These are phyloP conservation scores for Viola pubescens DNA, from an alignment of 441 rosid genomes.

Conservation along the genomic window DNA sequence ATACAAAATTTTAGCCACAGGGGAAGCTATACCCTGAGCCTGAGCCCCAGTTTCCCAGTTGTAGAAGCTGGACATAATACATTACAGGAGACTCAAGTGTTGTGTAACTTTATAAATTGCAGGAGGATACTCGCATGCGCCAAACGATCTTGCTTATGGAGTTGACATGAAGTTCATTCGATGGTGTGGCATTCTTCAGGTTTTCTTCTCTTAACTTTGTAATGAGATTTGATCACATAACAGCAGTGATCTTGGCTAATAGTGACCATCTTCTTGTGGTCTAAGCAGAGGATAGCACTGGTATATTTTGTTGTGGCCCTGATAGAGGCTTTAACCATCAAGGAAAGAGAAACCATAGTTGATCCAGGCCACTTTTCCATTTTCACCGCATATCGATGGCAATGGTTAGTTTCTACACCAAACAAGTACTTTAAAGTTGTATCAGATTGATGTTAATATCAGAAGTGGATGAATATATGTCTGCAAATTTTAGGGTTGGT, in stretches of 20 bases:
- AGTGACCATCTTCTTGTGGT: not conserved
- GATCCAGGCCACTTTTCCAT: conserved; percentile 40
- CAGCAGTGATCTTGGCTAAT: not conserved
- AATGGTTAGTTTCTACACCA: conserved; percentile 35
- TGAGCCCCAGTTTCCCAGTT: no score
- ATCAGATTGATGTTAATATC: not conserved
- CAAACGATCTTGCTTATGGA: conserved; percentile 44
- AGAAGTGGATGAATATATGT: not conserved
- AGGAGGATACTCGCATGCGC: conserved; percentile 74
- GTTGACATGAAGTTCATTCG: conserved; percentile 58
- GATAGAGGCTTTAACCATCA: conserved; percentile 48
- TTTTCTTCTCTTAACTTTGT: not conserved
- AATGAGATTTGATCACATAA: not conserved
- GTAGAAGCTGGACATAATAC: no score
- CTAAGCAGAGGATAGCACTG: conserved; percentile 55
- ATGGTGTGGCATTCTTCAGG: conserved; percentile 73
- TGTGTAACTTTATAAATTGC: conserved; percentile 4
- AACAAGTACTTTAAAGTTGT: not conserved
- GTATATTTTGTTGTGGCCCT: conserved; percentile 54
- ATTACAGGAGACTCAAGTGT: not conserved
- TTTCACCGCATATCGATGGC: conserved; percentile 50
- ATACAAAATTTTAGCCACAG: no score
- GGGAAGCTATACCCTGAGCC: no score
- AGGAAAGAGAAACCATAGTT: conserved; percentile 32
- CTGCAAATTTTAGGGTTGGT: conserved; percentile 33